Evolutionary conservation across 2,329 filamentous ascomycete genomes (phyloP), one percentile per base, ranked within the genome.

Genomic region (Clonostachys sp.): DNA sequence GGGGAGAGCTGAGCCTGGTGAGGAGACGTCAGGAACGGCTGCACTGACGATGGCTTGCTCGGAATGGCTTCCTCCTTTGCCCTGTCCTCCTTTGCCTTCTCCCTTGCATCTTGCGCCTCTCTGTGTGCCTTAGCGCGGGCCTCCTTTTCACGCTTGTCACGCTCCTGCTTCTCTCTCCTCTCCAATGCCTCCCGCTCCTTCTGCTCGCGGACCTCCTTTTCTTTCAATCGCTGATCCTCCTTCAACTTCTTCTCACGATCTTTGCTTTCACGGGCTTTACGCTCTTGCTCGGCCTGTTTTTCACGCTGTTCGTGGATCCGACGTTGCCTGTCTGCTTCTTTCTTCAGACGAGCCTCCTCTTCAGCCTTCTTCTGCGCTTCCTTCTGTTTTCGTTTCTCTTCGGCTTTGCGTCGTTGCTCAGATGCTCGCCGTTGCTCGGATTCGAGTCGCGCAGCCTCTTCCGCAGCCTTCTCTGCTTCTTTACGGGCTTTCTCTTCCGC

Each of bases 401-500:
- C 94, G 41, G 86, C 85, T 68, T 85, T 94, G 55, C 78, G 78
- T 56, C 83, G 84, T 60, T 89, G 85, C 67, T 97, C 91, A 60
- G 95, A 89, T 17, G 81, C 74, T 58, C 85, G 88, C 65, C 86
- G 86, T 60, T 86, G 83, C 62, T 96, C 91, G 5, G 86, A 82
- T 44, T 83, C 87, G 55, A 85, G 81, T 41, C 80, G 77, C 43
- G 87, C 85, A 39, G 86, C 86, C 64, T 96, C 91, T 64, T 96
- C 89, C 4, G 87, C 90, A 13, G 88, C 89, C 65, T 89, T 91
- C 62, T 96, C 91, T 6, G 91, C 90, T 41, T 97, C 92, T 57
- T 84, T 88, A 48, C 82, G 86, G 34, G 90, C 87, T 67, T 89
- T 91, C 62, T 96, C 91, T 62, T 96, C 92, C n/a, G 92, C 89